phyloP scores from a whole-genome alignment of 169 alveolate genomes.

The Neospora caninum region DNA sequence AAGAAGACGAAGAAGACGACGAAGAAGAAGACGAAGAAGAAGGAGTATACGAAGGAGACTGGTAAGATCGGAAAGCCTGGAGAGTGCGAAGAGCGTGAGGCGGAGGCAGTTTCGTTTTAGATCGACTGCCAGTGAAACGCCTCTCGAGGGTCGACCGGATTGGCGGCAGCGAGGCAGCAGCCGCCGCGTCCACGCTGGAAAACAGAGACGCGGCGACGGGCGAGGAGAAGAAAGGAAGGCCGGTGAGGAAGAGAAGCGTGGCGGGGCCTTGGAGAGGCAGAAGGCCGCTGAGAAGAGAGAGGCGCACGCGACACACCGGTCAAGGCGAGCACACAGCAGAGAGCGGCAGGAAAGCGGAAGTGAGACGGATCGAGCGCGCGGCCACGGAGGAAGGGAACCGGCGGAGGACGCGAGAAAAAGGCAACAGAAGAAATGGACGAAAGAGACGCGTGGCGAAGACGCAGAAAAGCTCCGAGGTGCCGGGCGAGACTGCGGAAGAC shows the following conservation, averaged over 20 bases:
- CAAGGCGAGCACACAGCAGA: no score
- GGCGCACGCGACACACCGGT: background rate
- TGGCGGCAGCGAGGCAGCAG: slow-evolving; percentile 30
- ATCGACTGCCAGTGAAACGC: slow-evolving; percentile 43
- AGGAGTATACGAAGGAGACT: background rate
- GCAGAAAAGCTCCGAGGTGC: no score
- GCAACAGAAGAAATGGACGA: background rate
- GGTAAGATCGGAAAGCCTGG: background rate
- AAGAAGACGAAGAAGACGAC: background rate
- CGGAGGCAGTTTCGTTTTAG: background rate
- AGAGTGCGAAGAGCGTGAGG: background rate
- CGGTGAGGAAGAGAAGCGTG: background rate
- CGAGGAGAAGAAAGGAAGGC: background rate
- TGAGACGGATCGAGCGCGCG: no score
- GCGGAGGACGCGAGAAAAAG: no score
- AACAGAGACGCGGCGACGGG: background rate
- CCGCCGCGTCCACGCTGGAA: slow-evolving; percentile 29
- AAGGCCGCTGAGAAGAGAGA: background rate
- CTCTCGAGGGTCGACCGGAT: background rate
- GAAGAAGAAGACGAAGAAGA: background rate
- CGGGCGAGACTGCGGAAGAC: no score
- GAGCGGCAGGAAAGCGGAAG: no score
- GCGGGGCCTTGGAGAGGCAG: background rate
- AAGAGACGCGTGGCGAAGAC: background rate
- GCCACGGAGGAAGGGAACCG: no score